These are phyloP conservation scores for Pelargonium fulgidum DNA, from an alignment of 441 rosid species.

Conservation along the genomic window DNA sequence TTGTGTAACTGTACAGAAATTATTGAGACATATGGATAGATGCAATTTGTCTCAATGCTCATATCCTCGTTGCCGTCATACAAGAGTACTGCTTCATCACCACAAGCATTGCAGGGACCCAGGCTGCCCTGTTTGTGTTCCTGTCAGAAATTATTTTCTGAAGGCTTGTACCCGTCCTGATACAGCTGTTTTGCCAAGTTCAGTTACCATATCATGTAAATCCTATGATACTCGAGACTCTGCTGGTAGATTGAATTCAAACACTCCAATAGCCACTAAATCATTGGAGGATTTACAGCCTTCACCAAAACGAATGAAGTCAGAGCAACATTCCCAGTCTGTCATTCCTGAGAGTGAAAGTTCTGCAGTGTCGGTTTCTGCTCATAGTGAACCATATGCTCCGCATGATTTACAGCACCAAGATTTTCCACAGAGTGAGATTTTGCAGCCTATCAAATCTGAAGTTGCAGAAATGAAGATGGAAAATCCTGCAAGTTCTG, in stretches of 20 bases:
- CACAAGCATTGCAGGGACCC: constrained; percentile 59
- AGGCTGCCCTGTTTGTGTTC: constrained; percentile 91
- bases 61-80: constrained; percentile 76
- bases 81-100: constrained; percentile 70
- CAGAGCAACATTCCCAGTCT: constrained; percentile 58
- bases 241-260: constrained; percentile 37
- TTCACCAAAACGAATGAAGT: constrained; percentile 79
- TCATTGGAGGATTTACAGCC: constrained; percentile 64
- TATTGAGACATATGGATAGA: constrained; percentile 76
- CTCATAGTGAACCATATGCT: constrained; percentile 34
- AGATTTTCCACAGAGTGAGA: constrained; percentile 44
- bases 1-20: constrained; percentile 63
- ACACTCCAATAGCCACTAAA: constrained; percentile 38
- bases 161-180: constrained; percentile 48
- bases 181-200: constrained; percentile 31
- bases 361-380: constrained; percentile 42
- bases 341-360: constrained; percentile 43
- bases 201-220: constrained; percentile 38
- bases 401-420: constrained; percentile 44
- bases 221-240: constrained; percentile 39
- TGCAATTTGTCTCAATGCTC: constrained; percentile 58
- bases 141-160: constrained; percentile 54
- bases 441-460: constrained; percentile 41
- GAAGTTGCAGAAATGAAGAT: constrained; percentile 58
- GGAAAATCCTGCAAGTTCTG: constrained; percentile 48